Conservation (phyloP, 148 eudicot species). For the Vaccinium corymbosum region DNA sequence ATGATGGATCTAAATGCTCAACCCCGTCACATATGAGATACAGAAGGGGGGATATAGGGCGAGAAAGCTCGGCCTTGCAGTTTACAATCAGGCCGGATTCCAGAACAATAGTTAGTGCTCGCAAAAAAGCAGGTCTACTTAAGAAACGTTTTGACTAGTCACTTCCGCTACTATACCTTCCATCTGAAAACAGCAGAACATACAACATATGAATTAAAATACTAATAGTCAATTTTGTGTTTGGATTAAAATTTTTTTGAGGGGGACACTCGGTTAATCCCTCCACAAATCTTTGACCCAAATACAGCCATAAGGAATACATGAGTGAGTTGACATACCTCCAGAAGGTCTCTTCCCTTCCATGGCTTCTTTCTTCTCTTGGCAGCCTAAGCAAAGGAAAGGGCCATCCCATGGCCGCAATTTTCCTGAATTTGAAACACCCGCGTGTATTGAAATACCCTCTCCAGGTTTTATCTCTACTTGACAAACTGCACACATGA, state of each 20-base stretch:
- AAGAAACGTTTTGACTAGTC: constrained; percentile 37
- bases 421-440: constrained; percentile 43
- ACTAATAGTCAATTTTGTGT: background rate
- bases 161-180: constrained; percentile 75
- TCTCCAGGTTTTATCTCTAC: constrained; percentile 91
- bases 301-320: background rate
- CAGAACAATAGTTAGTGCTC: constrained; percentile 19
- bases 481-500: constrained; percentile 95
- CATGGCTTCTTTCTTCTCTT: constrained; percentile 95
- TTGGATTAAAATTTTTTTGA: background rate
- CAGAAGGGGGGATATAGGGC: background rate
- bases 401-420: constrained; percentile 98
- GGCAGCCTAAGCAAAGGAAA: constrained; percentile 85
- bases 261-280: background rate
- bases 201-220: constrained; percentile 9
- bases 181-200: constrained; percentile 41
- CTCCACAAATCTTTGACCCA: background rate
- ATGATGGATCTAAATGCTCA: constrained; percentile 21
- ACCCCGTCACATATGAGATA: constrained; percentile 15
- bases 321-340: constrained; percentile 33
- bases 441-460: constrained; percentile 79
- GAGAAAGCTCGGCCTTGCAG: constrained; percentile 19
- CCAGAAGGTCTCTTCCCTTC: constrained; percentile 95
- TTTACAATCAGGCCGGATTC: constrained; percentile 19
- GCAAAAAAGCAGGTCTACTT: background rate